Evolutionary conservation across 2,329 filamentous ascomycete genomes (phyloP).

Genomic region (Zalaria sp.): DNA sequence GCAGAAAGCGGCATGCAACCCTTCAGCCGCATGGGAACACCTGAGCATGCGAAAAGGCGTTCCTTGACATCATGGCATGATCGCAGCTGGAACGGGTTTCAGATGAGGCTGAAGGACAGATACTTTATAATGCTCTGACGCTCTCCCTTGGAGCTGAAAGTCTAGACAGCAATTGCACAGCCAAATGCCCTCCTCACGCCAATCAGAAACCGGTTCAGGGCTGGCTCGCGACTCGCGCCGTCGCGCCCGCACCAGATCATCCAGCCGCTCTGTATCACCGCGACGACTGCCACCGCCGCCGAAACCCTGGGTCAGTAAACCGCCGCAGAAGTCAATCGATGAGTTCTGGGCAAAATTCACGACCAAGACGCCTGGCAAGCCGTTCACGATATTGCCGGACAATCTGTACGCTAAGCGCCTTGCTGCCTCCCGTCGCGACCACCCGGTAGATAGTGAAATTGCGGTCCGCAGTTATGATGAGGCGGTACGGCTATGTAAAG

Average conservation of each 20-base stretch:
- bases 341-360: conserved; percentile 1
- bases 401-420: not conserved
- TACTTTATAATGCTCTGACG: too few species aligned
- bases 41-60: too few species aligned
- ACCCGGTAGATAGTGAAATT: not conserved
- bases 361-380: not conserved
- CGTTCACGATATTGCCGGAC: conserved; percentile 1
- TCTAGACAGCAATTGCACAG: too few species aligned
- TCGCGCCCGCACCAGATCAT: not conserved
- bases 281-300: not conserved
- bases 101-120: too few species aligned
- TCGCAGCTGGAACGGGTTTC: too few species aligned
- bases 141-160: too few species aligned
- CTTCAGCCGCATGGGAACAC: too few species aligned
- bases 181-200: too few species aligned
- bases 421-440: not conserved
- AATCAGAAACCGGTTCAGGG: too few species aligned
- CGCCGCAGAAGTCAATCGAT: conserved; percentile 1
- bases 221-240: not conserved
- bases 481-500: conserved; percentile 52
- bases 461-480: conserved; percentile 43
- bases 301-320: not conserved
- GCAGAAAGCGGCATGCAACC: too few species aligned
- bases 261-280: not conserved
- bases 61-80: too few species aligned